Evolutionary conservation across 139 green algal species (phyloP), one percentile per base, ranked within the genome.

Genomic region (Raphidocelis subcapitata): DNA sequence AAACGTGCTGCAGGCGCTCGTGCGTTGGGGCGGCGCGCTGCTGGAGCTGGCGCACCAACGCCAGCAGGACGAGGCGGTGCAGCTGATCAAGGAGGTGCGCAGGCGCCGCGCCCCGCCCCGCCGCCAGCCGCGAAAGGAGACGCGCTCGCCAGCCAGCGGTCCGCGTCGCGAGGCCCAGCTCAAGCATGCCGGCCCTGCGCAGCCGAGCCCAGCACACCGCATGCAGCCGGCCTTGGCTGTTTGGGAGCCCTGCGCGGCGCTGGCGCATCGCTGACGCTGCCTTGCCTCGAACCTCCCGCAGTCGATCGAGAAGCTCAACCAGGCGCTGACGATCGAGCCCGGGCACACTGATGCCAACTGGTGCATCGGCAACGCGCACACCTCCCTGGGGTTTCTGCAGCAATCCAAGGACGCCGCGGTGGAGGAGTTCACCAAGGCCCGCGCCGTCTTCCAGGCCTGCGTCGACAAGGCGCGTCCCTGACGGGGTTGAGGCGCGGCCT

Each of bases 331-430:
- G 0, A 81, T 98, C 2, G 90, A 98, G 28, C 63, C 82, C 2
- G 79, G 77, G 12, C 85, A 84, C 20, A 82, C 94, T 62, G 93
- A 99, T 69, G 89, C 95, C 14, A 82, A 96, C 46, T 99, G 95
- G 95, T 98, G 95, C 81, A 80, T 99, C 32, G 95, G 95, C 24
- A 98, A 99, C 73, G 95, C 95, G 5, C 96, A 94, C 85, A 98
- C 95, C 8, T 87, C 82, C 3, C 72, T 88, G 79, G 73, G 81
- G 36, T 91, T 94, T 3, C 75, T 89, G 33, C 61, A 84, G 37
- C 92, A 49, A 12, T 20, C 41, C 41, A 49, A 49, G 41, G 41
- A 8, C 41, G 41, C 41, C 8, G 41, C 41, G 8, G 8, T 49
- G 41, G 41, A 49, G 41, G 8, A 90, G 67, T 99, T 99, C 65